A percentile compares a stretch with the other conserved stretches of the same genome.
Evolutionary conservation across 2,329 filamentous ascomycete genomes (phyloP).

Genomic region (Diaporthe batatas): DNA sequence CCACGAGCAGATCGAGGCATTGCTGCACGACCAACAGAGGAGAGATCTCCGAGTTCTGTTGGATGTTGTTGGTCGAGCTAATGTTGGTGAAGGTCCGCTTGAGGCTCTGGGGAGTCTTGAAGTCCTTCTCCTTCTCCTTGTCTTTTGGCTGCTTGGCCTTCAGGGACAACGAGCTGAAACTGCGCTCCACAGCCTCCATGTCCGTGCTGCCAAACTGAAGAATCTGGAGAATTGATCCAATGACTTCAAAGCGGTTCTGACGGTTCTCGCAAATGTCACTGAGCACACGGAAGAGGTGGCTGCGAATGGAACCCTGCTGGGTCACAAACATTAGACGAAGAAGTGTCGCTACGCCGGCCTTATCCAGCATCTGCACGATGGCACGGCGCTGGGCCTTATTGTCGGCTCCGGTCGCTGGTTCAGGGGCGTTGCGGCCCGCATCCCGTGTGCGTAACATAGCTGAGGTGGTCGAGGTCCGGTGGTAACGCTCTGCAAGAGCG

Average conservation of each 20-base stretch:
- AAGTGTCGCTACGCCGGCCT: constrained; percentile 93
- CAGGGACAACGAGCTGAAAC: constrained; percentile 92
- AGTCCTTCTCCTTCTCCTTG: constrained; percentile 69
- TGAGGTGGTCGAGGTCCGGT: constrained; percentile 46
- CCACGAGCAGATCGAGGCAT: constrained; percentile 87
- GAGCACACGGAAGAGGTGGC: constrained; percentile 87
- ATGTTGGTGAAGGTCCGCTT: constrained; percentile 80
- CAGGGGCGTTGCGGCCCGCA: constrained; percentile 46
- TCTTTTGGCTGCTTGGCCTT: constrained; percentile 85
- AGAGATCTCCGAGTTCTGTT: constrained; percentile 86
- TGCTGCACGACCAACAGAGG: constrained; percentile 97
- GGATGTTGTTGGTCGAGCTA: constrained; percentile 57
- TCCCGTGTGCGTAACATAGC: constrained; percentile 49
- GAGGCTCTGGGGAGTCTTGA: constrained; percentile 83
- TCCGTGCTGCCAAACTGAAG: constrained; percentile 96
- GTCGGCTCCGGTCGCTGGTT: constrained; percentile 52
- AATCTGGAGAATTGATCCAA: constrained; percentile 92
- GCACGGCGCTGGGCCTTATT: constrained; percentile 80
- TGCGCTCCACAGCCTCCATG: constrained; percentile 92
- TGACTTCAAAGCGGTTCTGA: constrained; percentile 94
- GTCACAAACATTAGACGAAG: constrained; percentile 98
- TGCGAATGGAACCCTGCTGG: constrained; percentile 87
- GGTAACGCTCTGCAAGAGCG: constrained; percentile 66
- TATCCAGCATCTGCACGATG: constrained; percentile 96
- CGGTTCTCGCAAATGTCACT: constrained; percentile 94